Evolutionary conservation across 306 rosid genomes (phyloP).

Genomic region (Heteromeles arbutifolia): DNA sequence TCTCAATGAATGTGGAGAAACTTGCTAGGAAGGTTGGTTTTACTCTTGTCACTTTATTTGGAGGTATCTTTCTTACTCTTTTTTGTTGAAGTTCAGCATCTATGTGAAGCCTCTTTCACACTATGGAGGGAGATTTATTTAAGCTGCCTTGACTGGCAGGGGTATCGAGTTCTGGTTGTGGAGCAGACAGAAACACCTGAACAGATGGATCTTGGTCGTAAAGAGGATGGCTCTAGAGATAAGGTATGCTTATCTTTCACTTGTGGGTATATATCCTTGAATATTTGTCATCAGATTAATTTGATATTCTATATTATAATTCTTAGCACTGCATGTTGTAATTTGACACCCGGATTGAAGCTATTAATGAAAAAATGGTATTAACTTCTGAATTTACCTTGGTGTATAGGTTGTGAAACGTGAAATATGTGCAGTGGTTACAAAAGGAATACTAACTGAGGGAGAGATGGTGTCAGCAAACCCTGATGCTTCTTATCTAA

Average conservation of each 20-base stretch:
- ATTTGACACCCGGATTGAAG: slow-evolving; percentile 2
- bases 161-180: slow-evolving; percentile 84
- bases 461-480: slow-evolving; percentile 77
- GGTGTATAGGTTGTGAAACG: slow-evolving; percentile 72
- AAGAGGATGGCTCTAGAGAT: slow-evolving; percentile 81
- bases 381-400: slow-evolving; percentile 8
- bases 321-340: neutral
- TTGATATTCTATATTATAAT: neutral
- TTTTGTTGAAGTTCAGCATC: slow-evolving; percentile 5
- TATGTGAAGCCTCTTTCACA: slow-evolving; percentile 10
- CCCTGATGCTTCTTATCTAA: slow-evolving; percentile 77
- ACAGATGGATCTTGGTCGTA: slow-evolving; percentile 82
- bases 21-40: slow-evolving; percentile 83
- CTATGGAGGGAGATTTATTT: slow-evolving; percentile 20
- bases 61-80: neutral
- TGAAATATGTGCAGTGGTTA: slow-evolving; percentile 86
- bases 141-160: slow-evolving; percentile 44
- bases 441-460: slow-evolving; percentile 83
- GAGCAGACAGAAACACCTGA: slow-evolving; percentile 99
- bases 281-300: neutral
- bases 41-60: slow-evolving; percentile 2
- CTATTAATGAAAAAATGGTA: neutral
- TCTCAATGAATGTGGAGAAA: slow-evolving; percentile 75
- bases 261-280: neutral
- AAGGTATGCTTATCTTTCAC: slow-evolving; percentile 42